A percentile compares a stretch with the other conserved stretches of the same genome.
These are phyloP conservation scores for Metschnikowia bowlesiae DNA, from an alignment of 805 yeast genomes.

Conservation along the genomic window DNA sequence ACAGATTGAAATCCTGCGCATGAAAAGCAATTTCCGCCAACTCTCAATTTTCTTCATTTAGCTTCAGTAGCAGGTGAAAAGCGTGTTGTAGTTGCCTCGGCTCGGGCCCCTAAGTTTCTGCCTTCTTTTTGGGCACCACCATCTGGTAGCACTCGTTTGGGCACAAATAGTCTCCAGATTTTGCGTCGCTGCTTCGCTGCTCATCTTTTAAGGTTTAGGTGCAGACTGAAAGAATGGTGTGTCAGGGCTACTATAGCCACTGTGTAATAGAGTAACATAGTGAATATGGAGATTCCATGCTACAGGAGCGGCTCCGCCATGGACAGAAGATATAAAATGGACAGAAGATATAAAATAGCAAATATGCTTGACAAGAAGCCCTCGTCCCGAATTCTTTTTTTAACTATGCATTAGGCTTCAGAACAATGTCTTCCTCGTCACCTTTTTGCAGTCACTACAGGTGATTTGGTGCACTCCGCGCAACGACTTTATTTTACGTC, in stretches of 20 bases:
- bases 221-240: neutral
- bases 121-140: neutral
- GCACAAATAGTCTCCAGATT: too few species aligned
- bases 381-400: neutral
- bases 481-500: neutral
- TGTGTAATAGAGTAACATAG: neutral
- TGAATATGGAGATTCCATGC: neutral
- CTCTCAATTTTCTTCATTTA: neutral
- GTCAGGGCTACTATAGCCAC: neutral
- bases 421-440: neutral
- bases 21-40: neutral
- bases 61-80: neutral
- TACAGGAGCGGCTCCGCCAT: too few species aligned
- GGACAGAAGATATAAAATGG: too few species aligned
- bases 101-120: too few species aligned
- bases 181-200: neutral
- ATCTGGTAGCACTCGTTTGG: neutral
- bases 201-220: neutral
- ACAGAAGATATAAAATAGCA: too few species aligned
- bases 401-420: neutral
- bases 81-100: neutral
- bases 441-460: constrained; percentile 1
- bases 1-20: neutral
- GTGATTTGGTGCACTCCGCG: neutral
- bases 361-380: too few species aligned